Evolutionary conservation across 805 yeast genomes (phyloP).

Genomic region (Vanderwaltozyma verrucispora): DNA sequence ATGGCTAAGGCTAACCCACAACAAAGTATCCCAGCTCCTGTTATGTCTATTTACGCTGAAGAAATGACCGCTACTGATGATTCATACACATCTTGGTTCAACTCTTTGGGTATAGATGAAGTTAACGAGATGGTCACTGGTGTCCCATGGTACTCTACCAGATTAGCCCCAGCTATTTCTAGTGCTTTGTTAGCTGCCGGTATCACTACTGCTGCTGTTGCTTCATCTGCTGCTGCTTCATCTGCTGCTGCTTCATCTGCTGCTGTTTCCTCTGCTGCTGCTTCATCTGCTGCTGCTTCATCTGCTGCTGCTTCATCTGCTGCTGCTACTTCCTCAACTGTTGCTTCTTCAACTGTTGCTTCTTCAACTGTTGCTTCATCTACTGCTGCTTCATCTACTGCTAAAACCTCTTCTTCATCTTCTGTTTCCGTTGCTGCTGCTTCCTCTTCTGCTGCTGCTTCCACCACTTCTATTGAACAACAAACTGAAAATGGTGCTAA

Average conservation of each 20-base stretch:
- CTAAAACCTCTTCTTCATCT: conserved; percentile 20
- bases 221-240: not conserved
- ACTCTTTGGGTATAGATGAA: conserved; percentile 17
- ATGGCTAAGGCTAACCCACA: conserved; percentile 5
- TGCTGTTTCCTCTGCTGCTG: conserved; percentile 16
- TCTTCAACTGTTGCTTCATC: conserved; percentile 7
- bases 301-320: conserved; percentile 17
- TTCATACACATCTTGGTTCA: conserved; percentile 25
- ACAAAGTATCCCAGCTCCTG: conserved; percentile 9
- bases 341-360: conserved; percentile 3
- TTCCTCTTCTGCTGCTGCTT: conserved; percentile 3
- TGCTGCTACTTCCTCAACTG: conserved; percentile 17
- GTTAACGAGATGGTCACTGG: conserved; percentile 24
- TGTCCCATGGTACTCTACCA: conserved; percentile 7
- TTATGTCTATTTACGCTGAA: conserved; percentile 8
- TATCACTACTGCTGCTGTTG: conserved; percentile 1
- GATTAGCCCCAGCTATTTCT: conserved; percentile 3
- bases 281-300: conserved; percentile 10
- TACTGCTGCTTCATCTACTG: too few relatives aligned
- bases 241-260: not conserved
- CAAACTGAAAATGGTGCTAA: conserved; percentile 18
- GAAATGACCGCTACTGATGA: conserved; percentile 26
- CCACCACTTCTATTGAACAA: conserved; percentile 11
- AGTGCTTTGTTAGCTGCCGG: conserved; percentile 3
- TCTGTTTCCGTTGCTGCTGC: conserved; percentile 13